Percentiles rank a stretch among this genome's conserved stretches.
Evolutionary conservation across 2,329 filamentous ascomycete genomes (phyloP).

Genomic region (Fusarium subglutinans): DNA sequence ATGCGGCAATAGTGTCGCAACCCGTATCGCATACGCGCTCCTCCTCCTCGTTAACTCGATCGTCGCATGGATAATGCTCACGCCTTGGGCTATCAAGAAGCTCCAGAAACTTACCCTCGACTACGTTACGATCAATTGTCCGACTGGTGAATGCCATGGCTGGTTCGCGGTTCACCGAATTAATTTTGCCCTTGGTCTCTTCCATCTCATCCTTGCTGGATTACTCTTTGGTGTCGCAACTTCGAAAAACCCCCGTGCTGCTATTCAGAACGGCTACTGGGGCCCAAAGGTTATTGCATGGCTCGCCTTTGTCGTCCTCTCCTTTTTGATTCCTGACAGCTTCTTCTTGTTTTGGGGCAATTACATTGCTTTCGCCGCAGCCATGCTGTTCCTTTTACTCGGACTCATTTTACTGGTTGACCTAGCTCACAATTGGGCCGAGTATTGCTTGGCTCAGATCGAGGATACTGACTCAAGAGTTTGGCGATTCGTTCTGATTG

Average conservation of each 20-base stretch:
- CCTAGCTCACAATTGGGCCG: slow-evolving; percentile 95
- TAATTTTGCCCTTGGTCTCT: slow-evolving; percentile 95
- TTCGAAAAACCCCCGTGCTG: slow-evolving; percentile 86
- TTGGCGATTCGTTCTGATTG: slow-evolving; percentile 89
- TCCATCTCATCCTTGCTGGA: slow-evolving; percentile 87
- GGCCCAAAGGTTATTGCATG: slow-evolving; percentile 93
- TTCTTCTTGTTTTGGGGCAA: slow-evolving; percentile 98
- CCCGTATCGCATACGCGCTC: slow-evolving; percentile 94
- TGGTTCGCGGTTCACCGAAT: slow-evolving; percentile 97
- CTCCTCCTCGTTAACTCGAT: slow-evolving; percentile 97
- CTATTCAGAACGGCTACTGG: slow-evolving; percentile 98
- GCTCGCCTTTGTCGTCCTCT: slow-evolving; percentile 86
- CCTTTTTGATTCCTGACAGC: slow-evolving; percentile 92
- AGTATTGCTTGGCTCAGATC: slow-evolving; percentile 94
- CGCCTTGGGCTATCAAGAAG: slow-evolving; percentile 97
- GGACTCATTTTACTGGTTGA: slow-evolving; percentile 94
- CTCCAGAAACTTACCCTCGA: slow-evolving; percentile 90
- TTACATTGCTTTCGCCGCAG: slow-evolving; percentile 87
- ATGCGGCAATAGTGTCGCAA: slow-evolving; percentile 96
- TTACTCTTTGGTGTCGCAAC: slow-evolving; percentile 87
- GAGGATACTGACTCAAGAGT: slow-evolving; percentile 84
- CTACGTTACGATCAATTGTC: slow-evolving; percentile 95
- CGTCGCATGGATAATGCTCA: slow-evolving; percentile 98
- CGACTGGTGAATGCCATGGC: slow-evolving; percentile 89
- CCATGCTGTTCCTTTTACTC: slow-evolving; percentile 92